phyloP scores from a whole-genome alignment of 805 yeast species.

The Cyberlindnera japonica region DNA sequence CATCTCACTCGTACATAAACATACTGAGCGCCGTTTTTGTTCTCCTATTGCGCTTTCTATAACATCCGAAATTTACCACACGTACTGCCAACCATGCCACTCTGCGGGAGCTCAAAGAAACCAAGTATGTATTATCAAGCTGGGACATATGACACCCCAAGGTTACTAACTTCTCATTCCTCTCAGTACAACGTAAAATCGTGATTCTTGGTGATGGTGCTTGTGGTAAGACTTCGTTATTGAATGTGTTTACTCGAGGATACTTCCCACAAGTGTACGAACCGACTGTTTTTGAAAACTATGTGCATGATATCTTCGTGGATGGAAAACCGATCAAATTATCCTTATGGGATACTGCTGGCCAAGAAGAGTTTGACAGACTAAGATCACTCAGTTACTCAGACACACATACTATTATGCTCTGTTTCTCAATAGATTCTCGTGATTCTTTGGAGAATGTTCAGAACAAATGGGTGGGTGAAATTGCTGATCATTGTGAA shows the following conservation, averaged over 20 bases:
- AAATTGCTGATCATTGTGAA: conserved; percentile 93
- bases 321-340: conserved; percentile 91
- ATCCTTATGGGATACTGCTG: conserved; percentile 98
- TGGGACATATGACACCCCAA: too few relatives aligned
- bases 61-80: background rate
- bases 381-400: conserved; percentile 88
- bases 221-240: conserved; percentile 92
- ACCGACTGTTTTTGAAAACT: conserved; percentile 96
- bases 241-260: conserved; percentile 95
- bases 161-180: background rate
- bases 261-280: conserved; percentile 98
- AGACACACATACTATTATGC: conserved; percentile 95
- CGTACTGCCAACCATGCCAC: conserved; percentile 31
- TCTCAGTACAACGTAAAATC: conserved; percentile 75
- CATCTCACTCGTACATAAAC: too few relatives aligned
- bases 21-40: too few relatives aligned
- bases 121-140: conserved; percentile 27
- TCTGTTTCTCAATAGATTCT: conserved; percentile 92
- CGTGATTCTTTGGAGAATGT: conserved; percentile 93
- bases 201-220: conserved; percentile 98
- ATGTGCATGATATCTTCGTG: conserved; percentile 93
- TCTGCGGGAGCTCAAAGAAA: conserved; percentile 43
- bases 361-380: conserved; percentile 97
- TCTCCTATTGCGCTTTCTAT: background rate
- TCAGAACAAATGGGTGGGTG: conserved; percentile 95